A percentile compares a stretch with the other conserved stretches of the same genome.
Evolutionary conservation across 148 eudicot genomes (phyloP).

Genomic region (Vaccinium darrowii): DNA sequence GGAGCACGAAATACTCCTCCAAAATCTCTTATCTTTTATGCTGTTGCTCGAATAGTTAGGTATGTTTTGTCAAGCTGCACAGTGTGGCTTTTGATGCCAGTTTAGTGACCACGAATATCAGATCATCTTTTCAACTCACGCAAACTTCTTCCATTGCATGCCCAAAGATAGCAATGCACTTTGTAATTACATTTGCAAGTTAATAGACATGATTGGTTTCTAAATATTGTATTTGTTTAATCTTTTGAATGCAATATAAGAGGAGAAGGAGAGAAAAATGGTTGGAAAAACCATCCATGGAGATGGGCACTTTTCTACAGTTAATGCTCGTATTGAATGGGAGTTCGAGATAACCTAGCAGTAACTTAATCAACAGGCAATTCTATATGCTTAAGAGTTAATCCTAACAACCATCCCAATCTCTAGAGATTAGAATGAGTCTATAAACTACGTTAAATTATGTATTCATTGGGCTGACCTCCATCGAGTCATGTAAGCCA

Average conservation of each 20-base stretch:
- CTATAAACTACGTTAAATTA: no score
- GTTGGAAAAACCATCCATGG: no score
- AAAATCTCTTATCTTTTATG: not conserved
- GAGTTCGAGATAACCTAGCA: no score
- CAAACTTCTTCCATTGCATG: not conserved
- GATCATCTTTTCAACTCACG: not conserved
- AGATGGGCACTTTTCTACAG: not conserved
- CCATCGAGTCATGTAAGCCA: not conserved
- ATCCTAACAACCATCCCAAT: no score
- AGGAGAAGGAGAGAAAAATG: no score
- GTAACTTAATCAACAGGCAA: no score
- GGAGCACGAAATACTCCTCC: no score
- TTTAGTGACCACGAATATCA: no score
- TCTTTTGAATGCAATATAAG: not conserved
- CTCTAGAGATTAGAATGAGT: no score
- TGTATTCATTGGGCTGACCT: not conserved
- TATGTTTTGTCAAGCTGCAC: not conserved
- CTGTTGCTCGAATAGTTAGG: not conserved
- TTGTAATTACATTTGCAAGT: not conserved
- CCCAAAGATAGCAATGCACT: not conserved
- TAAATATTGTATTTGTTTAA: not conserved
- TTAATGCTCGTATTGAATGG: no score
- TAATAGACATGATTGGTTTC: not conserved
- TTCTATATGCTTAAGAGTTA: no score
- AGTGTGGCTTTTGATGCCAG: not conserved